Percentiles rank a stretch among this genome's conserved stretches.
Evolutionary conservation across 768 basidiomycete species (phyloP).

Genomic region (Roridomyces roridus): DNA sequence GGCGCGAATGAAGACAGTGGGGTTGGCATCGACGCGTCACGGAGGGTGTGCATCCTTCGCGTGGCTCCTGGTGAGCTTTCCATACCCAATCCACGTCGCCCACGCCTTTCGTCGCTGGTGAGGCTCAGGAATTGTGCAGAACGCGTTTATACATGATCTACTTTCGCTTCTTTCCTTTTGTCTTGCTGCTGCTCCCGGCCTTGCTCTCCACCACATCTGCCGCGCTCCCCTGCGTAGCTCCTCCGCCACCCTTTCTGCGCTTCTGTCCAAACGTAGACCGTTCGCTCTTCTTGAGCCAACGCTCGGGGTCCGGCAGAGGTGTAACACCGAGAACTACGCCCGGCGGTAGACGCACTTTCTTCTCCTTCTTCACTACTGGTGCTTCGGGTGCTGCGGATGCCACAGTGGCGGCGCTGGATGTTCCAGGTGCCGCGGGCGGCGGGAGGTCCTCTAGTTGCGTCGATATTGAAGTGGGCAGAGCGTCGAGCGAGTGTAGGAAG

Average conservation of each 20-base stretch:
- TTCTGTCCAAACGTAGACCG: slow-evolving; percentile 63
- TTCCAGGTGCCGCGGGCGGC: slow-evolving; percentile 53
- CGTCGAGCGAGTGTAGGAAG: slow-evolving; percentile 69
- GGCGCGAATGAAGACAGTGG: no score
- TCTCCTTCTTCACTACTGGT: slow-evolving; percentile 35
- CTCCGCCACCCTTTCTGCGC: slow-evolving; percentile 60
- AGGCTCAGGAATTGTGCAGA: no score
- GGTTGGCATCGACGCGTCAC: no score
- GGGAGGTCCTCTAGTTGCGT: slow-evolving; percentile 65
- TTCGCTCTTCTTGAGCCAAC: slow-evolving; percentile 90
- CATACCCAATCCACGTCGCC: no score
- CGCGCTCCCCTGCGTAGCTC: slow-evolving; percentile 73
- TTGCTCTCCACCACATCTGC: slow-evolving; percentile 43
- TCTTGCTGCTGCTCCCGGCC: slow-evolving; percentile 46
- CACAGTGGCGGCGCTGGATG: slow-evolving; percentile 34
- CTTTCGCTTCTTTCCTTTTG: slow-evolving; percentile 75
- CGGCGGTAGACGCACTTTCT: slow-evolving; percentile 69
- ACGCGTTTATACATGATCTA: no score
- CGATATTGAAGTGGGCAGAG: slow-evolving; percentile 57
- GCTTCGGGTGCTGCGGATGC: slow-evolving; percentile 37
- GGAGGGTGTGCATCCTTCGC: no score
- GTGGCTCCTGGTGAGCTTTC: no score
- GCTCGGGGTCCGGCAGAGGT: slow-evolving; percentile 83
- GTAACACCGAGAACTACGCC: slow-evolving; percentile 83
- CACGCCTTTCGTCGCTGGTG: no score